phyloP scores from a whole-genome alignment of 2,329 filamentous ascomycete species.

The Talaromyces piceae region DNA sequence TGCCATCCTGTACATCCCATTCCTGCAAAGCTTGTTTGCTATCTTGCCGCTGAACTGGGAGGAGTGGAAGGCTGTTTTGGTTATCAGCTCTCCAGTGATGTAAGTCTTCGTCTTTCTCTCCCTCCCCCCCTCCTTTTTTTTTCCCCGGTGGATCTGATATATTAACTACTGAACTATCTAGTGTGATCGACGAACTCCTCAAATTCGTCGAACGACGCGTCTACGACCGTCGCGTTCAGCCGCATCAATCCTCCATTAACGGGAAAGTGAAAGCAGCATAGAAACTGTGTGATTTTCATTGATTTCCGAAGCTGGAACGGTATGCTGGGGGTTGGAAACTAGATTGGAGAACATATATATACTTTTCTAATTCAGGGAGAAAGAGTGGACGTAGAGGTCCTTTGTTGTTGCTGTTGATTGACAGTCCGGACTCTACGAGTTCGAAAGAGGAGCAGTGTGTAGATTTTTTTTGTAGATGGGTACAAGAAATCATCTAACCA shows the following conservation, averaged over 20 bases:
- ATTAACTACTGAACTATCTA: conserved; percentile 27
- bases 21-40: conserved; percentile 81
- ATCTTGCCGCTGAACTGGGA: conserved; percentile 77
- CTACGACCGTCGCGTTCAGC: conserved; percentile 36
- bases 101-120: conserved; percentile 44
- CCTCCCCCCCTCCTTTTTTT: neutral
- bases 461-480: neutral
- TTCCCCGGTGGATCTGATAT: conserved; percentile 17
- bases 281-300: too few relatives aligned
- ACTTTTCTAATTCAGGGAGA: neutral
- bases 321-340: too few relatives aligned
- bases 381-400: neutral
- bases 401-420: neutral
- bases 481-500: neutral
- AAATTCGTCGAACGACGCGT: conserved; percentile 67
- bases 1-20: conserved; percentile 81
- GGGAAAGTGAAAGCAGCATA: conserved; percentile 29
- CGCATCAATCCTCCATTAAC: neutral
- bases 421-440: neutral
- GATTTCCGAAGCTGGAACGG: too few relatives aligned
- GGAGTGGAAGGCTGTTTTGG: conserved; percentile 88
- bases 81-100: conserved; percentile 88
- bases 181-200: conserved; percentile 73
- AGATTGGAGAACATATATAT: neutral
- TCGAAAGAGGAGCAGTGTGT: neutral